Evolutionary conservation across 257 asterid species (phyloP), one percentile per base, ranked within the genome.

Genomic region (Handroanthus guayacan): DNA sequence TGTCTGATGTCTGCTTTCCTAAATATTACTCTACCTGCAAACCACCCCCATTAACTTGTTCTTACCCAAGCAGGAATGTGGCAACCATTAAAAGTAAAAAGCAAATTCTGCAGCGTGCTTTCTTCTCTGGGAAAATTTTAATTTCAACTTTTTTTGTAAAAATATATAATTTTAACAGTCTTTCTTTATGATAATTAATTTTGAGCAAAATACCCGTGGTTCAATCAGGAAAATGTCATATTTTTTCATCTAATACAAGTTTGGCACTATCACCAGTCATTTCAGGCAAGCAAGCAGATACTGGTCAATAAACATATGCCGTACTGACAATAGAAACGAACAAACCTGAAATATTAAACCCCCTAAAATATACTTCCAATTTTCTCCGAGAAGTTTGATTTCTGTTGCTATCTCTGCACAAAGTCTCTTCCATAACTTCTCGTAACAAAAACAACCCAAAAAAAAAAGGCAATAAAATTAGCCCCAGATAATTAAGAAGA

Each of bases 351-450:
- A 86, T 43, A 87, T 72, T 50, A 91, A 76, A 63, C 95, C 97
- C 2, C 92, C 95, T 66, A 91, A 81, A 67, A 91, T 74, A 80
- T 86, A 83, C 83, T 84, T 91, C 97, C 95, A 89, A 48, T 86
- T 89, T 73, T 91, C 90, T 5, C 88, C 88, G 31, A 91, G 89
- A 63, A 91, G 95, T 63, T 72, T 87, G 83, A 89, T 77, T 83
- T 91, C 97, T 50, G 84, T 81, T 39, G 83, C 66, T 54, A 69
- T 67, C 84, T 91, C 97, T 38, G 83, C 75, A 81, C 84, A 87
- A 41, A 91, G 20, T 78, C 89, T 91, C 87, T 87, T 91, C 95
- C 93, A 87, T 68, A 91, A 52, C 95, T 91, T 80, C 83, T 51
- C 80, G 60, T 64, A 38, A 75, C 51, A 54, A 41, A 34, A 71